These are phyloP conservation scores for Chalciporus chontae DNA, from an alignment of 768 basidiomycete genomes.

Conservation along the genomic window DNA sequence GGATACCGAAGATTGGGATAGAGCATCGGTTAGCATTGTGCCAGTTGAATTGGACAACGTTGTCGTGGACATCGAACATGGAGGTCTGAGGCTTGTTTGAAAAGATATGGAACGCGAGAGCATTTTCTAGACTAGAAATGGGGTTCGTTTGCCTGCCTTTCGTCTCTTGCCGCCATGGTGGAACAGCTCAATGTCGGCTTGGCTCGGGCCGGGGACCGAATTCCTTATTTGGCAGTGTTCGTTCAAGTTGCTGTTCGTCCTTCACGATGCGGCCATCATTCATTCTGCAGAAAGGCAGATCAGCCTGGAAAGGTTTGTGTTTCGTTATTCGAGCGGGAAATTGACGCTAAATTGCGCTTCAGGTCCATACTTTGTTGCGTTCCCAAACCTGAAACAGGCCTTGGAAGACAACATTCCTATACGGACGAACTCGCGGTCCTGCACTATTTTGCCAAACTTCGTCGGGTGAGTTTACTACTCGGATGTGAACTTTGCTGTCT, in stretches of 20 bases:
- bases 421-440: conserved; percentile 81
- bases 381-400: conserved; percentile 82
- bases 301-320: conserved; percentile 77
- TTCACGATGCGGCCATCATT: conserved; percentile 59
- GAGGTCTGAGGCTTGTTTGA: too few relatives aligned
- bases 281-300: conserved; percentile 59
- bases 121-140: too few relatives aligned
- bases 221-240: conserved; percentile 1
- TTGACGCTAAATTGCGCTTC: not conserved
- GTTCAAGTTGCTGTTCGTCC: not conserved
- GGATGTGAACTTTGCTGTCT: not conserved
- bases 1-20: too few relatives aligned
- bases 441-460: conserved; percentile 93
- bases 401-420: conserved; percentile 81
- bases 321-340: not conserved
- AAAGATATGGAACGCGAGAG: too few relatives aligned
- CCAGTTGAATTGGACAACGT: too few relatives aligned
- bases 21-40: too few relatives aligned
- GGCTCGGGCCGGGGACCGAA: too few relatives aligned
- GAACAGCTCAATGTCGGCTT: too few relatives aligned
- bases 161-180: too few relatives aligned
- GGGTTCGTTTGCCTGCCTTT: too few relatives aligned
- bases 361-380: conserved; percentile 96
- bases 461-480: conserved; percentile 65
- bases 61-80: too few relatives aligned